Evolutionary conservation across 495 filamentous ascomycete genomes (phyloP).

Genomic region (Chaetomidium leptoderma): DNA sequence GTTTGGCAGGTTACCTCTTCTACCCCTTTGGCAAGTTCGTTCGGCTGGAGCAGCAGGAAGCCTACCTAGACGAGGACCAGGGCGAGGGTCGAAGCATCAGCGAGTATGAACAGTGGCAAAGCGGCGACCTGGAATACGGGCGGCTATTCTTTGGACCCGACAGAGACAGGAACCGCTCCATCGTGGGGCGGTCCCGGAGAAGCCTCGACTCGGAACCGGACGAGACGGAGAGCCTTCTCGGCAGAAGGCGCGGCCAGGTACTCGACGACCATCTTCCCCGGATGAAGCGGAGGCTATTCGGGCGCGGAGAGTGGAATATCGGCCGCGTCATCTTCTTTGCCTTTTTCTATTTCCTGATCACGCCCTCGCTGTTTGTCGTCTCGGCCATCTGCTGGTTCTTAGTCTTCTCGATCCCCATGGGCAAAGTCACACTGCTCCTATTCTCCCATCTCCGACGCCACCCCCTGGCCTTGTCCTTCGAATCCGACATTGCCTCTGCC

Average conservation of each 20-base stretch:
- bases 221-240: slow-evolving; percentile 87
- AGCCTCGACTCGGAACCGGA: slow-evolving; percentile 79
- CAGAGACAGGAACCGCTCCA: slow-evolving; percentile 66
- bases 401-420: slow-evolving; percentile 99
- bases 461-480: slow-evolving; percentile 87
- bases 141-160: slow-evolving; percentile 90
- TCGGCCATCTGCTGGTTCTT: slow-evolving; percentile 90
- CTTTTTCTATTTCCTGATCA: slow-evolving; percentile 92
- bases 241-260: slow-evolving; percentile 45
- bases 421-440: slow-evolving; percentile 84
- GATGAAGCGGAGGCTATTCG: slow-evolving; percentile 88
- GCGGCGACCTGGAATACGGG: slow-evolving; percentile 91
- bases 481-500: slow-evolving; percentile 74
- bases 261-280: slow-evolving; percentile 49
- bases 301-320: slow-evolving; percentile 90
- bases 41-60: slow-evolving; percentile 85
- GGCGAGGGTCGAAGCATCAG: slow-evolving; percentile 99
- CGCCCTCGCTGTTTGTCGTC: slow-evolving; percentile 80
- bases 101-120: slow-evolving; percentile 99
- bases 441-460: slow-evolving; percentile 90
- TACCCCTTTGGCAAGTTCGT: slow-evolving; percentile 98
- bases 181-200: slow-evolving; percentile 82
- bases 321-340: slow-evolving; percentile 93
- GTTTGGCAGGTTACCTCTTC: slow-evolving; percentile 79
- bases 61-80: slow-evolving; percentile 91